Evolutionary conservation across 164 flowering plant genomes (phyloP).

Genomic region (Santalum album): DNA sequence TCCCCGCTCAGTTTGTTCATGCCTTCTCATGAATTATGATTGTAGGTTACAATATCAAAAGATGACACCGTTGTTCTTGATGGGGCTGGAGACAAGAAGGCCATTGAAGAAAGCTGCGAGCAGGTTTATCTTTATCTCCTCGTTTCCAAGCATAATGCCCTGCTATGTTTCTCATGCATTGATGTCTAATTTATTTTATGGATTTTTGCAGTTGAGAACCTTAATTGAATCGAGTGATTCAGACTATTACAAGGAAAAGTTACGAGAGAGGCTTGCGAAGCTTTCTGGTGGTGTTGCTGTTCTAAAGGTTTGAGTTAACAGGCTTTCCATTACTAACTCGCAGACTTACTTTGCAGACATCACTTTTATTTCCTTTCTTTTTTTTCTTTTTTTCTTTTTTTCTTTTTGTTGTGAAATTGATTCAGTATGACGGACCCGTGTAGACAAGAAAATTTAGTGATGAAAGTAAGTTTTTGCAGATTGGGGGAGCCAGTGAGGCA

Average conservation of each 20-base stretch:
- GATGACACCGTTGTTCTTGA: slow-evolving; percentile 78
- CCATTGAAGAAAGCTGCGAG: slow-evolving; percentile 81
- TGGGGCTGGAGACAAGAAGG: slow-evolving; percentile 86
- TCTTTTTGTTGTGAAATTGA: too few species aligned
- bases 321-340: too few species aligned
- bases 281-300: slow-evolving; percentile 97
- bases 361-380: too few species aligned
- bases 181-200: neutral
- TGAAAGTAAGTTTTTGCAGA: slow-evolving; percentile 35
- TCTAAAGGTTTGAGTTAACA: slow-evolving; percentile 50
- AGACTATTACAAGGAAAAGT: slow-evolving; percentile 84
- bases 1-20: too few species aligned
- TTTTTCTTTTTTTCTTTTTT: too few species aligned
- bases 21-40: too few species aligned
- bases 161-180: neutral
- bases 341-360: too few species aligned
- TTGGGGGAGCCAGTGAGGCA: slow-evolving; percentile 97
- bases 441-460: neutral
- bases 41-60: slow-evolving; percentile 68
- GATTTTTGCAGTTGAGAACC: slow-evolving; percentile 50
- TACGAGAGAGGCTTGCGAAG: slow-evolving; percentile 87
- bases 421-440: too few species aligned
- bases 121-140: slow-evolving; percentile 34
- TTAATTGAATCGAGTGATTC: slow-evolving; percentile 68
- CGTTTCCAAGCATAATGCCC: neutral